Conservation (phyloP, 345 rosid species). For the Arabidopsis thaliana region TAIR10.1 NC_003071.7:14449501-14450000, state of each 20-base stretch:
- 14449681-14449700: constrained; percentile 73
- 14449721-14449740: constrained; percentile 87
- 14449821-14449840: constrained; percentile 39
- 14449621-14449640: background rate
- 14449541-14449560: constrained; percentile 91
- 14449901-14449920: constrained; percentile 82
- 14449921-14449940: constrained; percentile 72
- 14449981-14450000: constrained; percentile 74
- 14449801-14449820: constrained; percentile 78
- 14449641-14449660: background rate
- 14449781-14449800: constrained; percentile 77
- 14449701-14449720: constrained; percentile 78
- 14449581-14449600: constrained; percentile 91
- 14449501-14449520: constrained; percentile 51
- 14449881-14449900: constrained; percentile 47
- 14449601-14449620: constrained; percentile 4
- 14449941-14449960: constrained; percentile 89
- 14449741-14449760: constrained; percentile 85
- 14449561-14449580: constrained; percentile 90
- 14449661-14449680: background rate
- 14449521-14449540: constrained; percentile 95
- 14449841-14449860: constrained; percentile 4
- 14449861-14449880: background rate
- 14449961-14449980: constrained; percentile 86
- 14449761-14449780: constrained; percentile 70